Percentiles rank a stretch among this genome's conserved stretches.
Evolutionary conservation across 257 asterid species (phyloP).

Genomic region (Nicotiana undulata): DNA sequence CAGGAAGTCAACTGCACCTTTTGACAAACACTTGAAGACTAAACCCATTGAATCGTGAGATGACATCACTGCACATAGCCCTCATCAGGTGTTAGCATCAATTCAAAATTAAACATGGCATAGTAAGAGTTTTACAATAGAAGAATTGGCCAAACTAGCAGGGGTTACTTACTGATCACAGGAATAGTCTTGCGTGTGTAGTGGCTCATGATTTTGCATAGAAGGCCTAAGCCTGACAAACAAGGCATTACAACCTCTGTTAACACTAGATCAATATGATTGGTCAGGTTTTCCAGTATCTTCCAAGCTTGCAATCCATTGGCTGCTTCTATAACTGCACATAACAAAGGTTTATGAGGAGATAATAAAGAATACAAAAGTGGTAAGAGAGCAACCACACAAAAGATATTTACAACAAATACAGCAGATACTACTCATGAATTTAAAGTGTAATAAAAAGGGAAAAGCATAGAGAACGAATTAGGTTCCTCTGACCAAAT

Average conservation of each 20-base stretch:
- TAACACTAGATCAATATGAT: conserved; percentile 68
- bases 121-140: not conserved
- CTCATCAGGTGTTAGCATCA: conserved; percentile 7
- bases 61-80: conserved; percentile 84
- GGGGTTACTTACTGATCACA: conserved; percentile 65
- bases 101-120: not conserved
- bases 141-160: not conserved
- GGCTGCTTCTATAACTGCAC: conserved; percentile 67
- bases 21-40: conserved; percentile 86
- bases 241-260: conserved; percentile 78
- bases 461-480: not conserved
- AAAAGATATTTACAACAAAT: not conserved
- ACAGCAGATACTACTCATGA: not conserved
- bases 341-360: not conserved
- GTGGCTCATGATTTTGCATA: conserved; percentile 81
- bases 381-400: not conserved
- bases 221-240: conserved; percentile 72
- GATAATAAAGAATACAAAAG: conserved; percentile 1
- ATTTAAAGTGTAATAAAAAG: not conserved
- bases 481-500: not conserved
- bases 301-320: conserved; percentile 90
- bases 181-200: conserved; percentile 71
- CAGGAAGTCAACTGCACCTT: conserved; percentile 95
- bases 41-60: conserved; percentile 85
- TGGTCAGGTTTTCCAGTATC: conserved; percentile 60